Conservation (phyloP, 1,139 yeast genomes). For the Citeromyces siamensis region DNA sequence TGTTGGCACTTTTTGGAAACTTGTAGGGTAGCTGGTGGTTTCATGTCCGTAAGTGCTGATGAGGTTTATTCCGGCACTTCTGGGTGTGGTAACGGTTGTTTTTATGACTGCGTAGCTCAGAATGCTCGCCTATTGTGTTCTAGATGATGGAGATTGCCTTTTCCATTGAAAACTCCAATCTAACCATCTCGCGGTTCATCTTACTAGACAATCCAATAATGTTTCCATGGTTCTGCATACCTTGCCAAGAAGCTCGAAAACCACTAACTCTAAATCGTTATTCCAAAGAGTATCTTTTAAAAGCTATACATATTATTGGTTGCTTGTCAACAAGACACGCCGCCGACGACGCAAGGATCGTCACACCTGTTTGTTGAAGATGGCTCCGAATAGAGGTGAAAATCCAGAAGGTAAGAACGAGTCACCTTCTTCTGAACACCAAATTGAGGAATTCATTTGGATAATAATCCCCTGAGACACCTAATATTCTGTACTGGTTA, state of each 20-base stretch:
- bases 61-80: conserved; percentile 40
- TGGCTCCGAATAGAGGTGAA: too few relatives aligned
- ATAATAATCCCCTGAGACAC: too few relatives aligned
- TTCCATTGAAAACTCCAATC: conserved; percentile 39
- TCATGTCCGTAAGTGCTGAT: conserved; percentile 32
- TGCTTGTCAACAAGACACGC: too few relatives aligned
- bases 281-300: too few relatives aligned
- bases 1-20: conserved; percentile 13
- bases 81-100: conserved; percentile 33
- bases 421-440: too few relatives aligned
- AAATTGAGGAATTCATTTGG: too few relatives aligned
- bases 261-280: conserved; percentile 62
- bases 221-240: conserved; percentile 69
- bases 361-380: too few relatives aligned
- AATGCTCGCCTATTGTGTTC: conserved; percentile 28
- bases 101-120: conserved; percentile 34
- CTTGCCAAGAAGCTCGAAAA: conserved; percentile 73
- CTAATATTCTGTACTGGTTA: too few relatives aligned
- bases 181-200: conserved; percentile 35
- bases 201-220: conserved; percentile 39
- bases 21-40: too few relatives aligned
- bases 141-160: conserved; percentile 35
- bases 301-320: too few relatives aligned
- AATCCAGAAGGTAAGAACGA: too few relatives aligned
- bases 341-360: too few relatives aligned